Conservation (phyloP, 768 basidiomycete genomes). For the Pulveroboletus sp. region DNA sequence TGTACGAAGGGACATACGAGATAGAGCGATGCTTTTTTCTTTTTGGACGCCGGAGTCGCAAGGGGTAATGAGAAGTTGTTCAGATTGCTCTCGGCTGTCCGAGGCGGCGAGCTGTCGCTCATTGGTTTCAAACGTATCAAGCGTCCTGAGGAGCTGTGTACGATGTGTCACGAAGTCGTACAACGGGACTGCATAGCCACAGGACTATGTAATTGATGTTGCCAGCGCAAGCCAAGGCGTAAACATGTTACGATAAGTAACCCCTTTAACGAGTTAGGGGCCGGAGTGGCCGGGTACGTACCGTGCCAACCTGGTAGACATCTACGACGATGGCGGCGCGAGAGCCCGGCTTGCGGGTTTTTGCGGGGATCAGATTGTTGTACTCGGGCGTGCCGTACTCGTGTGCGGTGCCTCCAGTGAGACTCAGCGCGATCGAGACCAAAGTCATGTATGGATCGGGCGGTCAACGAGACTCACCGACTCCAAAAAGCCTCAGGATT, state of each 20-base stretch:
- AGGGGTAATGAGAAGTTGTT: not conserved
- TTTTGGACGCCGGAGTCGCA: slow-evolving; percentile 7
- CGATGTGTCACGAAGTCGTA: slow-evolving; percentile 58
- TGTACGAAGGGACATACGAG: slow-evolving; percentile 39
- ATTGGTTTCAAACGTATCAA: slow-evolving; percentile 36
- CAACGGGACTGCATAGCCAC: slow-evolving; percentile 60
- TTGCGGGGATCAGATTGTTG: slow-evolving; percentile 43
- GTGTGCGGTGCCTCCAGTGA: slow-evolving; percentile 46
- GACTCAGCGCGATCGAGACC: not conserved
- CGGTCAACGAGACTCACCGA: slow-evolving; percentile 34
- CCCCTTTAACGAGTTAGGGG: not conserved
- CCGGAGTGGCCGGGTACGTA: slow-evolving; percentile 15
- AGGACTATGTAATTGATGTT: slow-evolving; percentile 41
- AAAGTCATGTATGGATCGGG: no score
- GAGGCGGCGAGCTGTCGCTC: slow-evolving; percentile 30
- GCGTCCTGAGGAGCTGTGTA: slow-evolving; percentile 41
- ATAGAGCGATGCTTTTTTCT: not conserved
- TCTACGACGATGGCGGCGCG: slow-evolving; percentile 57
- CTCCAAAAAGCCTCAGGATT: slow-evolving; percentile 54
- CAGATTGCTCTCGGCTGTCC: no score
- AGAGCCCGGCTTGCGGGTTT: slow-evolving; percentile 51
- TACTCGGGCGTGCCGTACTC: slow-evolving; percentile 64
- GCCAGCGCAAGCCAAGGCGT: not conserved
- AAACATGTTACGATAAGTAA: not conserved
- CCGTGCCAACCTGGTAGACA: slow-evolving; percentile 51